These are phyloP conservation scores for Podospora bellae-mahoneyi DNA, from an alignment of 495 filamentous ascomycete species.

Conservation along the genomic window DNA sequence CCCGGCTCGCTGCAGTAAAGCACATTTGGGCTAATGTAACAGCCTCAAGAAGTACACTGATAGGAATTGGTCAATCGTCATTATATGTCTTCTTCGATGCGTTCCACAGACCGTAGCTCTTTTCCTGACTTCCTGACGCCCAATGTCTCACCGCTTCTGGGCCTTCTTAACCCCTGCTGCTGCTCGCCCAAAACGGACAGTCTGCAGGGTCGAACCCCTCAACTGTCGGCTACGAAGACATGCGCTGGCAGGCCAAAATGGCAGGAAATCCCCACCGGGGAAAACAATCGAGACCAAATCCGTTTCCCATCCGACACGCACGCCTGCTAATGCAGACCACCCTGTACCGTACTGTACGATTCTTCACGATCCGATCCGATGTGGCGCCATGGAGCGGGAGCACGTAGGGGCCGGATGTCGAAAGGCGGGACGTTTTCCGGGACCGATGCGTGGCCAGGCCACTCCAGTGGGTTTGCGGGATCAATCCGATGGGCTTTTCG, in stretches of 20 bases:
- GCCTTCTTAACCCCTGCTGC: not conserved
- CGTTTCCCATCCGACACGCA: not conserved
- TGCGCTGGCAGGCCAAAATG: not conserved
- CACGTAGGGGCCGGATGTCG: not conserved
- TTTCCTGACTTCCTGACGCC: not conserved
- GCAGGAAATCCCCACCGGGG: not conserved
- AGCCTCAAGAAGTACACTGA: not conserved
- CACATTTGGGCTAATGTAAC: not conserved
- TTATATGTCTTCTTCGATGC: not conserved
- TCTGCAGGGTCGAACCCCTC: not conserved
- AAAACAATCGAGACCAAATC: not conserved
- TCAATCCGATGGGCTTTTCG: not conserved
- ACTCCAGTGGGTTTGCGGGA: not conserved
- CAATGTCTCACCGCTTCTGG: not conserved
- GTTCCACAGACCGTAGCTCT: not conserved
- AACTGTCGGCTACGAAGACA: not conserved
- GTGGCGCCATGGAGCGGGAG: not conserved
- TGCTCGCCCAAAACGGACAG: conserved; percentile 1
- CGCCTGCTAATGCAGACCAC: not conserved
- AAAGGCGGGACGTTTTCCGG: not conserved
- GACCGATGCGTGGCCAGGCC: not conserved
- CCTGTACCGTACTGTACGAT: not conserved
- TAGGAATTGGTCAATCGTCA: not conserved
- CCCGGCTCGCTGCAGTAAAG: not conserved
- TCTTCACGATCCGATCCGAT: conserved; percentile 7